Percentiles rank a stretch among this genome's conserved stretches.
These are phyloP conservation scores for Taiozyma sp. DNA, from an alignment of 1,139 yeast species.

Conservation along the genomic window DNA sequence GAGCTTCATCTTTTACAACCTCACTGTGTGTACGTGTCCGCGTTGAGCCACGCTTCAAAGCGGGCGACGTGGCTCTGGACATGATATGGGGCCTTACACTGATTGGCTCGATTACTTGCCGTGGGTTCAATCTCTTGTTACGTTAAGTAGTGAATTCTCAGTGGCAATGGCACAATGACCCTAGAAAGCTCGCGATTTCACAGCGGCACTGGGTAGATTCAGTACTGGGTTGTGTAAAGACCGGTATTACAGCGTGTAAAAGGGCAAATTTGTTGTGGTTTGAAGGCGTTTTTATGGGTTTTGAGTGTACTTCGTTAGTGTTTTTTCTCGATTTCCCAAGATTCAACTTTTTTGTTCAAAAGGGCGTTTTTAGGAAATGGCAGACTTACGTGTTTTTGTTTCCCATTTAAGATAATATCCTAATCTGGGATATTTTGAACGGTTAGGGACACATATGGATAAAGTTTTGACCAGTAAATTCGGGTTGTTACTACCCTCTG, in stretches of 20 bases:
- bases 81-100: not conserved
- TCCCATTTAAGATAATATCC: not conserved
- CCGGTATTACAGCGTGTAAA: not conserved
- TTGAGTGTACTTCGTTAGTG: not conserved
- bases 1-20: not conserved
- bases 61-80: conserved; percentile 4
- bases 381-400: not conserved
- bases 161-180: not conserved
- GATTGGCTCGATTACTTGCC: not conserved
- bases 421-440: not conserved
- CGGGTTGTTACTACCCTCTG: no score
- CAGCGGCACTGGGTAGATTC: not conserved
- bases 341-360: not conserved
- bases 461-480: no score
- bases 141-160: not conserved
- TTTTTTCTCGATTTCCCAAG: not conserved
- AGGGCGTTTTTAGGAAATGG: not conserved
- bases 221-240: not conserved
- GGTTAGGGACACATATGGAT: not conserved
- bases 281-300: not conserved
- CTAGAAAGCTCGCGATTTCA: not conserved
- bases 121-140: not conserved
- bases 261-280: not conserved
- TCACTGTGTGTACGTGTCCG: conserved; percentile 9
- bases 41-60: conserved; percentile 3